Percentiles rank a stretch among this genome's conserved stretches.
Evolutionary conservation across 2,329 filamentous ascomycete genomes (phyloP).

Genomic region (Paecilomyces variotii): DNA sequence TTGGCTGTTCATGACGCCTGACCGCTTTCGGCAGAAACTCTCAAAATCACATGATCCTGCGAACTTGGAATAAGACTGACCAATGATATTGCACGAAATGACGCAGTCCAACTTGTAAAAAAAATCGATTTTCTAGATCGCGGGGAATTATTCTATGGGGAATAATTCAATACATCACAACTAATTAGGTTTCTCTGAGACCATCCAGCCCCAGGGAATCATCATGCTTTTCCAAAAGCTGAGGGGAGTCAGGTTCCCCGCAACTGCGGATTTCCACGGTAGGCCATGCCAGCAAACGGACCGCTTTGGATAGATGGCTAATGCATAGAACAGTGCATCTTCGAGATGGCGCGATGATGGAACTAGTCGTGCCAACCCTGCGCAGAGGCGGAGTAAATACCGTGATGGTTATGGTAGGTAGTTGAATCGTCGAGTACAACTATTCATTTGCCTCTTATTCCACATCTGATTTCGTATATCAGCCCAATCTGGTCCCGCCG

Average conservation of each 20-base stretch:
- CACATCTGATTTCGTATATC: conserved; percentile 3
- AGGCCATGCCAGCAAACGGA: conserved; percentile 15
- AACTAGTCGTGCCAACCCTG: conserved; percentile 47
- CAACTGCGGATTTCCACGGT: conserved; percentile 58
- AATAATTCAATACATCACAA: neutral
- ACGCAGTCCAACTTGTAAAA: neutral
- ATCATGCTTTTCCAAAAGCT: conserved; percentile 27
- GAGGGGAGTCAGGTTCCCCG: conserved; percentile 45
- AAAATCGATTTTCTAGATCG: neutral
- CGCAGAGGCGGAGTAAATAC: conserved; percentile 58
- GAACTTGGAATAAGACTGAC: neutral
- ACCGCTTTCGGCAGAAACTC: neutral
- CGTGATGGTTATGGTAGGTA: conserved; percentile 45
- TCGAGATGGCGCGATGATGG: conserved; percentile 58
- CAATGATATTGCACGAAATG: neutral
- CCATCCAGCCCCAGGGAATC: neutral
- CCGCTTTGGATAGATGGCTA: neutral
- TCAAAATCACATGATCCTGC: neutral
- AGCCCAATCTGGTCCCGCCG: conserved; percentile 60
- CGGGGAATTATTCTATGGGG: neutral
- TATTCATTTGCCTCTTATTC: neutral
- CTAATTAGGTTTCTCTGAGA: neutral
- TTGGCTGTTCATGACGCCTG: neutral
- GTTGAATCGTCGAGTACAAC: conserved; percentile 2
- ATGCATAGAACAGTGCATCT: conserved; percentile 48